phyloP scores from a whole-genome alignment of 2,329 filamentous ascomycete species.

The Trichoderma arundinaceum region DNA sequence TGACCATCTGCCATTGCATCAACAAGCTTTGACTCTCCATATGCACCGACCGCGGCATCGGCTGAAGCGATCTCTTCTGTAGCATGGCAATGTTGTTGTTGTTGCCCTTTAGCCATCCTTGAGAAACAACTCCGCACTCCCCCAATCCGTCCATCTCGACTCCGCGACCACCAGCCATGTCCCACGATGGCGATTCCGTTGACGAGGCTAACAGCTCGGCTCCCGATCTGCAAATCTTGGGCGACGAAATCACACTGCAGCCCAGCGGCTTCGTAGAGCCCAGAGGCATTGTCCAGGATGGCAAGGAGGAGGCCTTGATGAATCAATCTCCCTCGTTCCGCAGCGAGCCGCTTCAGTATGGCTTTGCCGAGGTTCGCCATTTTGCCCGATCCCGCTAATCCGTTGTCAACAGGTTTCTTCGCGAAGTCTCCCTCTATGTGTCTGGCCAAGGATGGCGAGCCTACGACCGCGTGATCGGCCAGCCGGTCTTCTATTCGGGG shows the following conservation, averaged over 20 bases:
- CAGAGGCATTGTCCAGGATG: slow-evolving; percentile 52
- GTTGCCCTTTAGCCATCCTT: not conserved
- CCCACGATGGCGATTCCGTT: slow-evolving; percentile 40
- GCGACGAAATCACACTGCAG: slow-evolving; percentile 75
- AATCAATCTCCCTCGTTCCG: slow-evolving; percentile 88
- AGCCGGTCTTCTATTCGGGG: slow-evolving; percentile 90
- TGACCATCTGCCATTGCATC: slow-evolving; percentile 7
- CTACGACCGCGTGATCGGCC: slow-evolving; percentile 88
- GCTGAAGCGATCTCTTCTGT: not conserved
- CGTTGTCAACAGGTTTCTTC: slow-evolving; percentile 71
- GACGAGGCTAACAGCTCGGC: slow-evolving; percentile 54
- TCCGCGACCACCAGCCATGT: slow-evolving; percentile 38
- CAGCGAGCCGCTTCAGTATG: slow-evolving; percentile 65
- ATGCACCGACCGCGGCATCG: not conserved
- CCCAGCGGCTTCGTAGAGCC: slow-evolving; percentile 71
- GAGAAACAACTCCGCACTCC: not conserved
- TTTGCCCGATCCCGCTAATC: slow-evolving; percentile 31
- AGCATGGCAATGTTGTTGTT: slow-evolving; percentile 25
- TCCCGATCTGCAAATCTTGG: slow-evolving; percentile 78
- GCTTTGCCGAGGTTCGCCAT: slow-evolving; percentile 21
- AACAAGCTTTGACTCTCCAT: not conserved
- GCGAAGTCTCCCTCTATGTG: slow-evolving; percentile 91
- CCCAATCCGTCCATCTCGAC: not conserved
- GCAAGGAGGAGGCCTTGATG: slow-evolving; percentile 72
- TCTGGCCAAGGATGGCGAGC: slow-evolving; percentile 94